phyloP scores from a whole-genome alignment of 2,329 filamentous ascomycete genomes.

The Fusarium xylarioides region DNA sequence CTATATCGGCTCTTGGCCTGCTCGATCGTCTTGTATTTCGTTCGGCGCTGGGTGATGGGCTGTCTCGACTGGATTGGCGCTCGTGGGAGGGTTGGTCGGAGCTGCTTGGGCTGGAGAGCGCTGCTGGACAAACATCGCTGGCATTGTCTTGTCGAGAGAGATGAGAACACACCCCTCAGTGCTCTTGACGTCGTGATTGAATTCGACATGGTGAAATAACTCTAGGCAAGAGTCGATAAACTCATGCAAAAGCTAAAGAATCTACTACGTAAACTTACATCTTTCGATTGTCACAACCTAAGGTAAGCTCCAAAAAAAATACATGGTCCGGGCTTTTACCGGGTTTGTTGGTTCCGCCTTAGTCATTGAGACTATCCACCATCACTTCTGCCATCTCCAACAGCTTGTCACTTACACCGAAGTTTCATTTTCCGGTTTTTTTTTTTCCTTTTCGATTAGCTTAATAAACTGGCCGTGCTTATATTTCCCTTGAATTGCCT shows the following conservation, averaged over 20 bases:
- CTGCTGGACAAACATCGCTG: slow-evolving; percentile 54
- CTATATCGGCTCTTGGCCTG: slow-evolving; percentile 67
- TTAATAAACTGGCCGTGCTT: slow-evolving; percentile 2
- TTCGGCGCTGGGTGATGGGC: slow-evolving; percentile 50
- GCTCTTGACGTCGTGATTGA: slow-evolving; percentile 48
- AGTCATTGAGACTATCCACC: slow-evolving; percentile 34
- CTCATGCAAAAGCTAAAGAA: slow-evolving; percentile 32
- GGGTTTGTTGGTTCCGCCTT: slow-evolving; percentile 19
- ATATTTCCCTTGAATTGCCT: background rate
- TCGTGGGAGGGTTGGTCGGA: slow-evolving; percentile 48
- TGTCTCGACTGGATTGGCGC: slow-evolving; percentile 46
- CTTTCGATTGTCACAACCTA: slow-evolving; percentile 38
- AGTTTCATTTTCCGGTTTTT: background rate
- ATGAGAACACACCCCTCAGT: slow-evolving; percentile 47
- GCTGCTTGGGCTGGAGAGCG: slow-evolving; percentile 48
- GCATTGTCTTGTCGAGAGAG: slow-evolving; percentile 50
- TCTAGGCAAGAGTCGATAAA: slow-evolving; percentile 14
- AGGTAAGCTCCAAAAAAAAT: slow-evolving; percentile 38
- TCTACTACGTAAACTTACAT: slow-evolving; percentile 38
- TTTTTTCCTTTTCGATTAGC: background rate
- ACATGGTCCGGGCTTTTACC: slow-evolving; percentile 41
- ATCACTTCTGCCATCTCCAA: slow-evolving; percentile 6
- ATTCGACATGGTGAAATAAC: slow-evolving; percentile 51
- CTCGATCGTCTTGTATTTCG: slow-evolving; percentile 63
- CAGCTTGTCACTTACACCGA: slow-evolving; percentile 20